phyloP scores from a whole-genome alignment of 2,329 filamentous ascomycete genomes.

The Trichoderma sp. region DNA sequence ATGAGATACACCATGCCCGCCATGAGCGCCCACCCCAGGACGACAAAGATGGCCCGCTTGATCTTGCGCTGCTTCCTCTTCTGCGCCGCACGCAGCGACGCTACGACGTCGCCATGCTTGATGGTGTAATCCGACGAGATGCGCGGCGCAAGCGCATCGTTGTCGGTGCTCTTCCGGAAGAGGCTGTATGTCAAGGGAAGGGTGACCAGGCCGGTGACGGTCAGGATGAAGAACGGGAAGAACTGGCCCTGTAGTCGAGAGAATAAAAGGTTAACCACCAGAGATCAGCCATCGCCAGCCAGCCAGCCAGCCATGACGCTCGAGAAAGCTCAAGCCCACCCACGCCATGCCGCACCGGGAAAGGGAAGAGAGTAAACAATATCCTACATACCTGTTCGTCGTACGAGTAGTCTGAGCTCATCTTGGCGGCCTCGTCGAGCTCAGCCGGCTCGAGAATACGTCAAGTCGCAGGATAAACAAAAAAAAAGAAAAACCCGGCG shows the following conservation, averaged over 20 bases:
- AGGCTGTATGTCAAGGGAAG: conserved; percentile 88
- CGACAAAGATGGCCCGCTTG: conserved; percentile 77
- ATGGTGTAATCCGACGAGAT: conserved; percentile 82
- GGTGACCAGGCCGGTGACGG: conserved; percentile 82
- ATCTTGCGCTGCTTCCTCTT: conserved; percentile 86
- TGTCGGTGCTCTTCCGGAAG: conserved; percentile 73
- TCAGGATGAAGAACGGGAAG: conserved; percentile 98
- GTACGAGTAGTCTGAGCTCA: conserved; percentile 96
- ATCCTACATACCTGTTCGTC: conserved; percentile 74
- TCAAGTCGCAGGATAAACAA: not conserved
- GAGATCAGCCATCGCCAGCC: not conserved
- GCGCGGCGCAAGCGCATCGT: conserved; percentile 77
- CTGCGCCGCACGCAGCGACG: conserved; percentile 79
- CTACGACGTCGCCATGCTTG: conserved; percentile 80
- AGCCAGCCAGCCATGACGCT: not conserved
- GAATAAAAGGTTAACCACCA: conserved; percentile 13
- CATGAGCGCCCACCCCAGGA: conserved; percentile 80
- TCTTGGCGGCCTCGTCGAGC: conserved; percentile 54
- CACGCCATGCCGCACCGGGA: not conserved
- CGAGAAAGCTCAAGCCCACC: conserved; percentile 10
- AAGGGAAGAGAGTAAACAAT: not conserved
- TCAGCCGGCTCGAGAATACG: conserved; percentile 38
- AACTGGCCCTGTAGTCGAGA: conserved; percentile 74
- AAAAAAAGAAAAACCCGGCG: conserved; percentile 25
- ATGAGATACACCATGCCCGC: conserved; percentile 92